phyloP scores from a whole-genome alignment of 176 grass and related monocot genomes.

The Elymus sibiricus region DNA sequence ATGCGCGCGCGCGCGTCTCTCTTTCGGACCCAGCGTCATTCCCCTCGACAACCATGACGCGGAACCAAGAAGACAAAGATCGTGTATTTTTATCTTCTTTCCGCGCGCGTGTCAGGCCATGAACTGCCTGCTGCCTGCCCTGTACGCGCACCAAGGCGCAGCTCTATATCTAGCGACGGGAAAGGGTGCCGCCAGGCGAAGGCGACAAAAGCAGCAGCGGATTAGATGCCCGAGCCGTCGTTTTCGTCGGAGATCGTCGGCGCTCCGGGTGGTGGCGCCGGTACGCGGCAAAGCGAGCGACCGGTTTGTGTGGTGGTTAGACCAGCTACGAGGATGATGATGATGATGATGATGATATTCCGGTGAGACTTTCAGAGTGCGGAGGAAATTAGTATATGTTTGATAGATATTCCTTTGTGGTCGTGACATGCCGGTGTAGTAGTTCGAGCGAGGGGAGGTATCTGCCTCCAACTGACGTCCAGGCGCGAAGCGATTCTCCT shows the following conservation, averaged over 20 bases:
- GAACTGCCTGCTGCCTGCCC: neutral
- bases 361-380: neutral
- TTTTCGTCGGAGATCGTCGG: constrained; percentile 5
- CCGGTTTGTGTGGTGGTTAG: neutral
- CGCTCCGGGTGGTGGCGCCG: neutral
- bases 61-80: neutral
- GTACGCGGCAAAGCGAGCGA: neutral
- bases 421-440: no score
- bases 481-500: constrained; percentile 25
- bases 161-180: neutral
- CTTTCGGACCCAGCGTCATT: constrained; percentile 51
- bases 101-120: neutral
- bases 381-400: no score
- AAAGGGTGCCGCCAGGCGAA: constrained; percentile 2
- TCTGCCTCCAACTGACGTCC: neutral
- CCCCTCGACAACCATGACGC: constrained; percentile 50
- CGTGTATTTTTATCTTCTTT: neutral
- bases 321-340: neutral
- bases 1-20: neutral
- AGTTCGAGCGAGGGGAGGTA: no score
- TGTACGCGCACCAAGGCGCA: no score
- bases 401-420: no score
- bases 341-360: neutral
- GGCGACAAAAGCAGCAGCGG: neutral
- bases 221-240: constrained; percentile 36